Evolutionary conservation across 1,139 yeast species (phyloP), one percentile per base, ranked within the genome.

Genomic region (Kurtzmaniella quercitrusa): DNA sequence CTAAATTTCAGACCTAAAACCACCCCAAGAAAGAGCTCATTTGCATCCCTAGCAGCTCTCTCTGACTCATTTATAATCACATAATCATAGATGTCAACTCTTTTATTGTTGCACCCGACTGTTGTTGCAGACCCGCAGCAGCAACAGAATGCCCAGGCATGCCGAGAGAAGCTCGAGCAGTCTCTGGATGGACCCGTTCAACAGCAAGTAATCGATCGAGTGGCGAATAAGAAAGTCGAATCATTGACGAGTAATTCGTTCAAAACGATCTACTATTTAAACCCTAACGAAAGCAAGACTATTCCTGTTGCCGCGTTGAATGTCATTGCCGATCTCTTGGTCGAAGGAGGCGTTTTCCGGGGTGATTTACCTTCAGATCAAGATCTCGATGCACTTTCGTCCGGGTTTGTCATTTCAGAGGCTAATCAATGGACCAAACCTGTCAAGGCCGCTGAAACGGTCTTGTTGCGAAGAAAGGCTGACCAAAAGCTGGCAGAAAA

Each of bases 191-290:
- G 58, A 19, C 50, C 59, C n/a, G 54, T 79, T 19, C 70, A 72
- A 37, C 90, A 83, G 58, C 85, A 82, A 52, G 76, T 88, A 43
- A 77, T 86, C 40, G 93, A 86, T 58, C 72, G 94, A 47, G 77
- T 88, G 36, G 79, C 85, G 34, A 74, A 69, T 38, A 75, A 73
- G 6, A 76, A 75, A 14, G 81, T 82, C n/a, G 62, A 61, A 37
- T 36, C 38, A 10, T 65, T 85, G 39, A 66, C 68, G 1, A 53
- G 61, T 2, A 60, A 63, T 17, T 55, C 67, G 37, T 87, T 71
- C 63, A 69, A 75, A 44, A 60, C 67, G 41, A 77, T 88, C 34
- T 60, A 71, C 44, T 82, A 82, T 51, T 60, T 83, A 42, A 78
- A 90, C 38, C 91, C 90, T 5, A 75, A 73, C 52, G 67, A 64